Evolutionary conservation across 2,329 filamentous ascomycete genomes (phyloP), one percentile per base, ranked within the genome.

Genomic region (Coniochaeta sp.): DNA sequence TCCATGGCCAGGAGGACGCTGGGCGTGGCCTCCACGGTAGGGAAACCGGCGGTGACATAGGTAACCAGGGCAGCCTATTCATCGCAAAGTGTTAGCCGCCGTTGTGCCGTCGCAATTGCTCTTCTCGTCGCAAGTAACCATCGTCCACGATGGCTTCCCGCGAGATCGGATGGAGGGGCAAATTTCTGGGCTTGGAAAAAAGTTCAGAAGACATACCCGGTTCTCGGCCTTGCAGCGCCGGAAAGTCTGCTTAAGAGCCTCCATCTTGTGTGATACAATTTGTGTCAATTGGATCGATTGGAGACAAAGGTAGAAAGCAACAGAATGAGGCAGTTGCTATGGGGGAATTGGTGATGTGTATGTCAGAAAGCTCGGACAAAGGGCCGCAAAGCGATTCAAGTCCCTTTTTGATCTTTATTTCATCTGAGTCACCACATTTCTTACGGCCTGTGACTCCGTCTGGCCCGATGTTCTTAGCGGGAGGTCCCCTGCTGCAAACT

Each of bases 21-120:
- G 48, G 90, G 83, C 1, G 91, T 95, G 63, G 89, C 85, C 61
- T 87, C 82, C n/a, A 86, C 77, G 31, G 82, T 88, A 14, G 94
- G 94, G 67, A 85, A 99, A 52, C 94, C 94, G 53, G 92, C 91
- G 24, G 94, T 99, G 65, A 96, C 90, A 77, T 99, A 99, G 26
- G 91, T 91, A 58, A 99, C 89, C 56, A 99, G 79, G 49, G 94
- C 92, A 59, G 89, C 76, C 81, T 94, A 67, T 58, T 63, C 22
- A 9, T n/a, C 38, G 30, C 20, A 46, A 32, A 18, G 32, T 9
- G 51, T 56, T 52, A 55, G 57, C 54, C 45, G 35, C 32, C 10
- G 51, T 52, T 18, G 26, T 20, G n/a, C 22, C 49, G 18, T 24
- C 20, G 32, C 26, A 40, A 47, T 47, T 5, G 13, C 42, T 47